Conservation (phyloP, 306 rosid genomes). For the Prunus davidiana region DNA sequence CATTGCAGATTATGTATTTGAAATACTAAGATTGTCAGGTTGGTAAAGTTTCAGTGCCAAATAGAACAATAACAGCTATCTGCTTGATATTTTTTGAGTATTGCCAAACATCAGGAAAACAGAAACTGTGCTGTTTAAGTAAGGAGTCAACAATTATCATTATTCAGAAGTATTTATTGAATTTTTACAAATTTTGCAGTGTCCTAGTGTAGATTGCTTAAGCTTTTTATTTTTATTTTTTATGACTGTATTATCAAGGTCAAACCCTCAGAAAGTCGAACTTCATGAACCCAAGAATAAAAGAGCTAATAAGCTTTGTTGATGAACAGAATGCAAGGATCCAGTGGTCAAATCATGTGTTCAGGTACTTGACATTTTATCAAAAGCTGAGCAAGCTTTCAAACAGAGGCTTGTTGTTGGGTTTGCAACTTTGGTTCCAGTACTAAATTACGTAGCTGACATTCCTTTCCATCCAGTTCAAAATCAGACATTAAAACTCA, state of each 20-base stretch:
- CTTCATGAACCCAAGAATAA: not conserved
- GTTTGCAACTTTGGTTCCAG: conserved; percentile 81
- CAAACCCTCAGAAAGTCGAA: not conserved
- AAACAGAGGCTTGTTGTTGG: conserved; percentile 77
- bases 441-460: conserved; percentile 65
- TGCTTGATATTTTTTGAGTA: not conserved
- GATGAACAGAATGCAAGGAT: conserved; percentile 70
- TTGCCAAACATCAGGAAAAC: not conserved
- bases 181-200: conserved; percentile 11
- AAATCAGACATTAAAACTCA: conserved; percentile 63
- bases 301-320: conserved; percentile 30
- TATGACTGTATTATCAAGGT: conserved; percentile 4
- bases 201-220: conserved; percentile 12
- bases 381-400: conserved; percentile 69
- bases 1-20: conserved; percentile 91
- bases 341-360: conserved; percentile 72
- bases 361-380: conserved; percentile 69
- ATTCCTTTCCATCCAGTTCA: conserved; percentile 91
- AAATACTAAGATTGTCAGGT: conserved; percentile 91
- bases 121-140: not conserved
- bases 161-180: not conserved
- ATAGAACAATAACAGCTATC: not conserved
- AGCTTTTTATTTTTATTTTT: not conserved
- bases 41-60: conserved; percentile 24
- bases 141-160: not conserved